Base-by-base conservation (phyloP, 148 eudicot genomes). In the Camellia japonica region DNA sequence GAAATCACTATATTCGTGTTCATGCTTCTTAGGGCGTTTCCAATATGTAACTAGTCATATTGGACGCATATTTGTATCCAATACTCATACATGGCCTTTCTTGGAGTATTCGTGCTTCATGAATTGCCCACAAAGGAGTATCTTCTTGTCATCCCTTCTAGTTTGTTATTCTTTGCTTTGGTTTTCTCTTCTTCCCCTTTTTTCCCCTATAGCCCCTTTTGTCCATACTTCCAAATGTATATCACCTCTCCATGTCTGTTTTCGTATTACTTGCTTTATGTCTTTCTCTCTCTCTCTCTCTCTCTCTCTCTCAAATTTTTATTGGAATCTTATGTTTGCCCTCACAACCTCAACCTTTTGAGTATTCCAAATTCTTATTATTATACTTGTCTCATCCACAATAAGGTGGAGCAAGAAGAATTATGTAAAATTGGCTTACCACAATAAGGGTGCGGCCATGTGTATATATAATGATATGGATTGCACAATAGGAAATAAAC, bases 131-230 rank as follows among this genome's bases (percentile, higher is more conserved):
- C 47, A 18, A 46, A n/a, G 30, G 56, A 69, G 23, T 70, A 4
- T 19, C n/a, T 70, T 69, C 54, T 16, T 18, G 13, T 65, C 52
- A 68, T 69, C 52, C 54, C 18, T 69, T 44, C 18, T 8, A 3
- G 3, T 16, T 69, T 43, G 11, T 44, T 7, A 20, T 7, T 44
- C 23, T 15, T 43, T 69, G 54, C 52, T 2, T 49, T 49, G 52
- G 73, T 44, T 44, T 69, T 46, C 23, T 44, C 73, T 69, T 69
- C 73, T 69, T 69, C 15, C 73, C 3, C 3, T 46, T 70, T 47
- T n/a, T 46, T 30, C 30, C 30, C 54, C 23, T 44, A n/a, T 16
- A 15, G 46, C 23, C 52, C 54, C 52, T 49, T 69, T 46, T 69
- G 3, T 2, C 43, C 41, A 42, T 0, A n/a, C 52, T 70, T 47